Percentiles rank a stretch among this genome's conserved stretches.
Conservation (phyloP, 331 rosid species). For the Malus hybrid region DNA sequence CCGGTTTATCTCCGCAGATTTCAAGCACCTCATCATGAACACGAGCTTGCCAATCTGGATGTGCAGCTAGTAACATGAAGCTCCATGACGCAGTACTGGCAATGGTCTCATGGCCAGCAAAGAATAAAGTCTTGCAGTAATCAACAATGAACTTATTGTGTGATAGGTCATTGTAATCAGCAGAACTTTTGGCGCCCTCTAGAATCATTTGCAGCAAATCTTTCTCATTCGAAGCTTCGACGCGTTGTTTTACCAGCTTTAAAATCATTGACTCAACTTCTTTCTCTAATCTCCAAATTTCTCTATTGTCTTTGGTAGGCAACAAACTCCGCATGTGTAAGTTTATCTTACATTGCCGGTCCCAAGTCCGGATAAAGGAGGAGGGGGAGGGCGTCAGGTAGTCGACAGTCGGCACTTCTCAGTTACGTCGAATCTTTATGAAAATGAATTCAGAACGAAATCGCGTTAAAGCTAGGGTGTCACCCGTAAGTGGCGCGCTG, state of each 20-base stretch:
- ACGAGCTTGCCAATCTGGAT: slow-evolving; percentile 38
- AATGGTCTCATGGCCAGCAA: slow-evolving; percentile 44
- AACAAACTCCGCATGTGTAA: no score
- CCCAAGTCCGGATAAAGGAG: no score
- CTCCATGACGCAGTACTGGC: slow-evolving; percentile 23
- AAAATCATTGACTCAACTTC: slow-evolving; percentile 15
- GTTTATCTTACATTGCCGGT: no score
- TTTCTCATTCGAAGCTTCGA: neutral
- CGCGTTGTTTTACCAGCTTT: slow-evolving; percentile 15
- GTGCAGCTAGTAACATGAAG: slow-evolving; percentile 27
- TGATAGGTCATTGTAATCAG: neutral
- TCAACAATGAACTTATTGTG: slow-evolving; percentile 44
- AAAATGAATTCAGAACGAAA: no score
- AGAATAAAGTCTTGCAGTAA: slow-evolving; percentile 42
- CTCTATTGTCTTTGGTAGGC: slow-evolving; percentile 14
- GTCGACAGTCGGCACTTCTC: no score
- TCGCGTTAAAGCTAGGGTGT: no score
- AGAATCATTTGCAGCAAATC: neutral
- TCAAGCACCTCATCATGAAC: slow-evolving; percentile 23
- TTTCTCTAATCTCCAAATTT: slow-evolving; percentile 24
- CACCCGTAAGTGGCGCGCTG: no score
- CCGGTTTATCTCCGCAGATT: slow-evolving; percentile 6
- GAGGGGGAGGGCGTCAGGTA: no score
- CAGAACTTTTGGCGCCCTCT: neutral
- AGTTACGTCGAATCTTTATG: no score